Evolutionary conservation across 1,139 yeast species (phyloP), one percentile per base, ranked within the genome.

Genomic region (Debaryomyces robertsiae): DNA sequence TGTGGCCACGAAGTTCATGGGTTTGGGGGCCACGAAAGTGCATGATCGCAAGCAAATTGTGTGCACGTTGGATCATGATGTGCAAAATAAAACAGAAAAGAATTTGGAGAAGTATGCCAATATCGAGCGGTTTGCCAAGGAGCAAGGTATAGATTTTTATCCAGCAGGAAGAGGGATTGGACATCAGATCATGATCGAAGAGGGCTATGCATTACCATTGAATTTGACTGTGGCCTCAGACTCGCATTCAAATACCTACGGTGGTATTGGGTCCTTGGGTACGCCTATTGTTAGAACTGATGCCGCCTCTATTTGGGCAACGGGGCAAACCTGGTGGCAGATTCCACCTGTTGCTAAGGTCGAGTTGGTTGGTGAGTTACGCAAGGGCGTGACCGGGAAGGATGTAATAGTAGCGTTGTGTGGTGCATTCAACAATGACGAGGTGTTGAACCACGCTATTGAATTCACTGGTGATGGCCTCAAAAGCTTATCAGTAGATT

Each of bases 291-390:
- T 93, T 43, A 79, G 99, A 64, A 94, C 99, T 0, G 99, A 93
- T 64, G 98, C 98, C 15, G 98, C 99, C 2, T 83, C 97, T 5
- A 93, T 94, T 52, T 93, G 99, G 99, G 98, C 98, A 11, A 93
- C 98, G 0, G 98, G 98, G 32, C 95, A 89, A 68, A 94, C 98
- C 3, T 93, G 99, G 99, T 93, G 98, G 98, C 98, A 94, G 79
- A 88, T 93, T 44, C 99, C 99, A 3, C 98, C 98, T 1, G 98
- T 93, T 16, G 98, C 98, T 30, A 82, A 83, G 58, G 98, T 93
- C 9, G 95, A 88, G 63, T 75, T 93, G 44, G 75, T 77, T 50
- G 97, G 97, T 32, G 66, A 78, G 50, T 77, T 93, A 45, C 96
- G 94, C 15, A 69, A 76, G 42, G 97, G 97, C 16, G 91, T 88